These are phyloP conservation scores for Suillus subluteus DNA, from an alignment of 768 basidiomycete genomes.

Conservation along the genomic window DNA sequence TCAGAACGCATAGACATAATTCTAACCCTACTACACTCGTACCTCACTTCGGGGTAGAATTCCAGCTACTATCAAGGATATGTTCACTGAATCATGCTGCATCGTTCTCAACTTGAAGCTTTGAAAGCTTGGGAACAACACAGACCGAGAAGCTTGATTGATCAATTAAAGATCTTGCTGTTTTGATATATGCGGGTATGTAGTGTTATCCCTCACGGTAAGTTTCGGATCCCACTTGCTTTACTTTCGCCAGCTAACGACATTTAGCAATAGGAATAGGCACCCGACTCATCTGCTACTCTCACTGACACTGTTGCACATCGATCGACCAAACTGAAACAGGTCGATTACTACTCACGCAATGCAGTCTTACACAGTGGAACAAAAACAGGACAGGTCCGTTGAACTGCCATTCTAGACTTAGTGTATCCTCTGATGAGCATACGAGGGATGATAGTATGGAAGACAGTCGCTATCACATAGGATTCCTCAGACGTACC, in stretches of 20 bases:
- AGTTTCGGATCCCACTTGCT: not conserved
- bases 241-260: not conserved
- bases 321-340: not conserved
- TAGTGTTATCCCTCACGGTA: too few relatives aligned
- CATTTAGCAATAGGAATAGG: not conserved
- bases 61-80: too few relatives aligned
- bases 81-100: too few relatives aligned
- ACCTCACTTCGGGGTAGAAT: too few relatives aligned
- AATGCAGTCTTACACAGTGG: not conserved
- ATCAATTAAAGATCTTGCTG: not conserved
- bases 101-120: not conserved
- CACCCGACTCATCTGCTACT: not conserved
- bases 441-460: conserved; percentile 26
- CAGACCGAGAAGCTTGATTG: not conserved
- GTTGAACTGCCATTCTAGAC: not conserved
- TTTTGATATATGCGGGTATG: not conserved
- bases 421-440: not conserved
- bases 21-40: too few relatives aligned
- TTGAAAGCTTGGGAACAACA: too few relatives aligned
- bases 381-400: not conserved
- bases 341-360: not conserved
- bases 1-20: too few relatives aligned
- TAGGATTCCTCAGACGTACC: not conserved
- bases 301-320: not conserved
- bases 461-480: not conserved